These are phyloP conservation scores for Abortiporus biennis DNA, from an alignment of 1,284 basidiomycete genomes.

Conservation along the genomic window DNA sequence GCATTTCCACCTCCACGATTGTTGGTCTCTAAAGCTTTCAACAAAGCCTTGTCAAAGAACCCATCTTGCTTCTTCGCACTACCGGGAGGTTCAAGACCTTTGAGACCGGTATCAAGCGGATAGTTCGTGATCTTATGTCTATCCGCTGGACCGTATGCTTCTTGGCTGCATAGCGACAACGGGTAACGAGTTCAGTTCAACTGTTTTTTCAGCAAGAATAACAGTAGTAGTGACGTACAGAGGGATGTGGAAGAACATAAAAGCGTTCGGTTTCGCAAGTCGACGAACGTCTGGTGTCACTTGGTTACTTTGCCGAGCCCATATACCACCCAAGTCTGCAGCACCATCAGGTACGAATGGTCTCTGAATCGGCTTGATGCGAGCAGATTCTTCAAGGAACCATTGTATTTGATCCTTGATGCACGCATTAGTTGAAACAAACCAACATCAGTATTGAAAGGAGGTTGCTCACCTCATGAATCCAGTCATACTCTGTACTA, in stretches of 20 bases:
- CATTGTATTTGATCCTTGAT: slow-evolving; percentile 76
- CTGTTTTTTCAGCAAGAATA: slow-evolving; percentile 6
- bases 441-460: background rate
- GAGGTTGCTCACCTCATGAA: slow-evolving; percentile 45
- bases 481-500: slow-evolving; percentile 76
- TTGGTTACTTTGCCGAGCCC: slow-evolving; percentile 51
- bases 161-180: slow-evolving; percentile 29
- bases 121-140: slow-evolving; percentile 47
- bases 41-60: slow-evolving; percentile 76
- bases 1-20: slow-evolving; percentile 42
- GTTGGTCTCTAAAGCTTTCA: slow-evolving; percentile 61
- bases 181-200: slow-evolving; percentile 2
- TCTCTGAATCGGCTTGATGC: slow-evolving; percentile 67
- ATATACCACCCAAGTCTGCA: slow-evolving; percentile 61
- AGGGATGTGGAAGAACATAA: slow-evolving; percentile 96
- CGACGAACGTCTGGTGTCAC: slow-evolving; percentile 45
- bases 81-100: slow-evolving; percentile 54
- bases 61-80: slow-evolving; percentile 68
- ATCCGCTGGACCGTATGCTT: slow-evolving; percentile 57
- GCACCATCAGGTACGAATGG: slow-evolving; percentile 75
- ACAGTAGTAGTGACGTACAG: slow-evolving; percentile 46
- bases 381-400: slow-evolving; percentile 77
- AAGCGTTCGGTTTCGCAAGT: slow-evolving; percentile 84
- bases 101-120: slow-evolving; percentile 61
- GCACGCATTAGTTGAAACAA: background rate